A percentile compares a stretch with the other conserved stretches of the same genome.
These are phyloP conservation scores for Astrothelium subdiscretum DNA, from an alignment of 495 filamentous ascomycete species.

Conservation along the genomic window DNA sequence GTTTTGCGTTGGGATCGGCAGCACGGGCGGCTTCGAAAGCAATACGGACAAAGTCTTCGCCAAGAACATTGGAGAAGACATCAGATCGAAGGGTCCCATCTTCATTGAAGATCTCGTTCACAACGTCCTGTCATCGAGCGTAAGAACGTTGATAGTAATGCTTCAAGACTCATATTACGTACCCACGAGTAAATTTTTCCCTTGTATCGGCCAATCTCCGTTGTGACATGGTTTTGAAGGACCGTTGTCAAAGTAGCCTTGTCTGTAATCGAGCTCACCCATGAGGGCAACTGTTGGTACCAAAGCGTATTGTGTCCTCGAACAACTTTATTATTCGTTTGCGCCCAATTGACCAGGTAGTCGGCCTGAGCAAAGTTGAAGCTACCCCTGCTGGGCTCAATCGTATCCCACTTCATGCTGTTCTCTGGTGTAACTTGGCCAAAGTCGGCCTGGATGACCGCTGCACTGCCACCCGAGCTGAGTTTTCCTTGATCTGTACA, in stretches of 20 bases:
- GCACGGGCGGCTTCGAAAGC: slow-evolving; percentile 49
- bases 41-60: slow-evolving; percentile 45
- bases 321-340: slow-evolving; percentile 41
- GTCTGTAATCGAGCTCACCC: slow-evolving; percentile 45
- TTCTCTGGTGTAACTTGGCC: slow-evolving; percentile 57
- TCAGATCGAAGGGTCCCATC: slow-evolving; percentile 43
- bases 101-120: slow-evolving; percentile 59
- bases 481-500: slow-evolving; percentile 44
- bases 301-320: slow-evolving; percentile 54
- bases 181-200: slow-evolving; percentile 52
- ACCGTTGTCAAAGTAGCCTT: slow-evolving; percentile 38
- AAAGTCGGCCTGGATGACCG: slow-evolving; percentile 48
- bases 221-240: slow-evolving; percentile 49
- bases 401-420: slow-evolving; percentile 52
- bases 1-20: slow-evolving; percentile 46
- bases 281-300: slow-evolving; percentile 53
- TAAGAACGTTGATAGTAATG: background rate
- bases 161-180: slow-evolving; percentile 6
- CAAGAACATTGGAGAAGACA: slow-evolving; percentile 49
- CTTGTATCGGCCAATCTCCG: slow-evolving; percentile 45
- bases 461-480: slow-evolving; percentile 37
- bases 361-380: slow-evolving; percentile 44
- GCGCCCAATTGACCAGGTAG: slow-evolving; percentile 50
- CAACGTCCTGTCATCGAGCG: slow-evolving; percentile 43
- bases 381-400: slow-evolving; percentile 33